These are phyloP conservation scores for Anaeramoeba ignava DNA, from an alignment of 78 protist species.

Conservation along the genomic window DNA sequence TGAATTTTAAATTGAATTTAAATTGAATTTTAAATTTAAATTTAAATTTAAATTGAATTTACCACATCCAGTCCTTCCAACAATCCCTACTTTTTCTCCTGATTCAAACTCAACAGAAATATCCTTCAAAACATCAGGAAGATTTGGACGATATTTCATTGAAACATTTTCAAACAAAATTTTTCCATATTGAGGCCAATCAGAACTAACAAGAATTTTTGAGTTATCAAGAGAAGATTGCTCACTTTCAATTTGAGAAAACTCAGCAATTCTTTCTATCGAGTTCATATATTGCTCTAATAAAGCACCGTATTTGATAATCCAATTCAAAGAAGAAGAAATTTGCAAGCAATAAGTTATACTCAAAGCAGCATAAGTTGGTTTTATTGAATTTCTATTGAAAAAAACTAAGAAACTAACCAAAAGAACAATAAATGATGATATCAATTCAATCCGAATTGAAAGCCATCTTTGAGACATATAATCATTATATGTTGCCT, in stretches of 20 bases:
- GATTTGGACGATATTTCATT: constrained; percentile 39
- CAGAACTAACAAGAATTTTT: background rate
- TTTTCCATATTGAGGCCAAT: constrained; percentile 23
- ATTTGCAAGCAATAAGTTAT: constrained; percentile 29
- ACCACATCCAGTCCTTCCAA: constrained; percentile 92
- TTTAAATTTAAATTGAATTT: constrained; percentile 55
- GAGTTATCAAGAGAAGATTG: background rate
- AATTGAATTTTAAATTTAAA: too few species aligned
- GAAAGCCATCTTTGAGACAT: background rate
- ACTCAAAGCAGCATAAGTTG: constrained; percentile 26
- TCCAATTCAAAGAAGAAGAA: constrained; percentile 10
- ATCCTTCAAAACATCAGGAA: constrained; percentile 39
- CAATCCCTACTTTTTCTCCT: constrained; percentile 69
- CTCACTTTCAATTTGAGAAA: background rate
- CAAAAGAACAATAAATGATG: background rate
- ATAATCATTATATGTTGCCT: background rate
- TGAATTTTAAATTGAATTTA: too few species aligned
- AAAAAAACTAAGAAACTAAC: background rate
- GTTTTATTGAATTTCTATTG: background rate
- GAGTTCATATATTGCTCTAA: constrained; percentile 53
- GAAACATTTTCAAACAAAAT: background rate
- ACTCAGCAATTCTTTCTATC: constrained; percentile 27
- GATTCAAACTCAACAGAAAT: constrained; percentile 10
- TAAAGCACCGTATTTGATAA: constrained; percentile 12
- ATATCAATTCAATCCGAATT: background rate